phyloP scores from a whole-genome alignment of 148 eudicot genomes.

The Silene latifolia region DNA sequence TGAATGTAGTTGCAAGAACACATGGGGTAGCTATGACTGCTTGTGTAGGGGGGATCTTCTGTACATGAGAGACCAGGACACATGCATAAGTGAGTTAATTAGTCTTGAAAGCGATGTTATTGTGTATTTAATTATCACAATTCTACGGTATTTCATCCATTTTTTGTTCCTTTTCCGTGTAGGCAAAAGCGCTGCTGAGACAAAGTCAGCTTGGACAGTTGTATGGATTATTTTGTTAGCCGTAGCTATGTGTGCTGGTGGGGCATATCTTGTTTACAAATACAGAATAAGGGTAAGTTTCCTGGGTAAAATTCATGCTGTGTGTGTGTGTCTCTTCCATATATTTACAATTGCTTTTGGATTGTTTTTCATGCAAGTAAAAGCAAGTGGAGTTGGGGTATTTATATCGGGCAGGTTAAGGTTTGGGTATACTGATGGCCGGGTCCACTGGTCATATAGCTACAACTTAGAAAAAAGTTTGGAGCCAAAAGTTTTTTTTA shows the following conservation, averaged over 20 bases:
- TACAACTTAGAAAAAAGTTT: too few relatives aligned
- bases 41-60: slow-evolving; percentile 67
- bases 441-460: too few relatives aligned
- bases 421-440: too few relatives aligned
- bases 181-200: slow-evolving; percentile 65
- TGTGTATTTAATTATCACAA: background rate
- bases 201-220: slow-evolving; percentile 71
- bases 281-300: slow-evolving; percentile 82
- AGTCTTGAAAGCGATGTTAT: background rate
- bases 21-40: slow-evolving; percentile 97
- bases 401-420: too few relatives aligned
- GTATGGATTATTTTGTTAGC: slow-evolving; percentile 74
- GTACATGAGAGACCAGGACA: slow-evolving; percentile 86
- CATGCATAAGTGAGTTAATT: slow-evolving; percentile 74
- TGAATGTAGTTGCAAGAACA: slow-evolving; percentile 90
- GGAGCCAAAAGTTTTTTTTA: too few relatives aligned
- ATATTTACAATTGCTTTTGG: background rate
- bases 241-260: slow-evolving; percentile 71
- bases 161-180: slow-evolving; percentile 10
- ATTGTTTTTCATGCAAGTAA: background rate
- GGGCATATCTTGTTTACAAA: slow-evolving; percentile 76
- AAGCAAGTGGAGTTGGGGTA: background rate
- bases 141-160: slow-evolving; percentile 6
- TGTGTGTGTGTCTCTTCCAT: background rate
- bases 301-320: background rate